Evolutionary conservation across 495 filamentous ascomycete species (phyloP).

Genomic region (Penicillium pulvis): DNA sequence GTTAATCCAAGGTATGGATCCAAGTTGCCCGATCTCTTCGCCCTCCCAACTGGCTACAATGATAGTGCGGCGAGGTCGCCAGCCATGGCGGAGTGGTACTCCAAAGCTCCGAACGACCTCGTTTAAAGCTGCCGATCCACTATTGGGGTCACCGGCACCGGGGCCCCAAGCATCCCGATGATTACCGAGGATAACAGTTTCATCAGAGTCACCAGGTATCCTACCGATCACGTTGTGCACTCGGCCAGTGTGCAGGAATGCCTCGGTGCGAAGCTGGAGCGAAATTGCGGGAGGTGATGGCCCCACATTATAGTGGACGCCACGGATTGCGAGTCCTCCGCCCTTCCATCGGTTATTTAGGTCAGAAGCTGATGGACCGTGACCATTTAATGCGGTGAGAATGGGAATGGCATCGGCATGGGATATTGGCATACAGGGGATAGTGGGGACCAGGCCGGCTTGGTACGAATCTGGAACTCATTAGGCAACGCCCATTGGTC

Average conservation of each 20-base stretch:
- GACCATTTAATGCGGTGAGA: conserved; percentile 74
- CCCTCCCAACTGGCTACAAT: conserved; percentile 5
- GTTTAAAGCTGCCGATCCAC: conserved; percentile 75
- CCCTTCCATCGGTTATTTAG: conserved; percentile 64
- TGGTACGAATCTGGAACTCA: not conserved
- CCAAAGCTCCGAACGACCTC: conserved; percentile 74
- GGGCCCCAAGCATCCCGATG: conserved; percentile 83
- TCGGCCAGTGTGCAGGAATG: conserved; percentile 72
- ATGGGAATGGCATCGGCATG: conserved; percentile 76
- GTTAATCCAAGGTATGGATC: conserved; percentile 50
- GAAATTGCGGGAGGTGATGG: conserved; percentile 66
- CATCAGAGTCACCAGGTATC: conserved; percentile 74
- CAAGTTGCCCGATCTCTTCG: not conserved
- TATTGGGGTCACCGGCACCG: conserved; percentile 70
- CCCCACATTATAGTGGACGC: conserved; percentile 77
- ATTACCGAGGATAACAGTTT: conserved; percentile 78
- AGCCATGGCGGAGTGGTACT: conserved; percentile 60
- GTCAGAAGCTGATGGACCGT: conserved; percentile 66
- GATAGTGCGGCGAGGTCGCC: conserved; percentile 57
- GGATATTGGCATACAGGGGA: conserved; percentile 82
- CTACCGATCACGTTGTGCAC: conserved; percentile 83
- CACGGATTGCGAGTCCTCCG: conserved; percentile 67
- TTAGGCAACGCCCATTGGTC: conserved; percentile 54
- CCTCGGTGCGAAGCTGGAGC: conserved; percentile 72
- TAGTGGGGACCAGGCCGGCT: conserved; percentile 38